Percentiles rank a stretch among this genome's conserved stretches.
Evolutionary conservation across 495 filamentous ascomycete genomes (phyloP).

Genomic region (Aspergillus incahuasiensis): DNA sequence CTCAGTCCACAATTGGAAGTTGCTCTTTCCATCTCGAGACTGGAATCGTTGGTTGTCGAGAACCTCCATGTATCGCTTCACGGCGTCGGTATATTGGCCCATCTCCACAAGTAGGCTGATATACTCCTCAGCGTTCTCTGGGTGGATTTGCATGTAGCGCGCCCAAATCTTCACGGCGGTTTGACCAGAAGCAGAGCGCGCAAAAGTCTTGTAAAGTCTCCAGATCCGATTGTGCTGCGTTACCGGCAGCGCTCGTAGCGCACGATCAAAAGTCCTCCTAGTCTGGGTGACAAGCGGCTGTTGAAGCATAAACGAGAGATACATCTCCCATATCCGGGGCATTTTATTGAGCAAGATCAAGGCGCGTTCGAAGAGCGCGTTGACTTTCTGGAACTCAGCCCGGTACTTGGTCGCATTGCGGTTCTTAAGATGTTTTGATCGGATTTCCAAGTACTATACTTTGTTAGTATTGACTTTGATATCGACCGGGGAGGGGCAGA

Average conservation of each 20-base stretch:
- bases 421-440: conserved; percentile 74
- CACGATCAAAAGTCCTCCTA: conserved; percentile 87
- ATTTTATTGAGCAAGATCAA: conserved; percentile 97
- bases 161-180: conserved; percentile 93
- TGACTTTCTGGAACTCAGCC: conserved; percentile 86
- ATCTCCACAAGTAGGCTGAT: conserved; percentile 81
- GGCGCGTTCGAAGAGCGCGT: conserved; percentile 90
- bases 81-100: conserved; percentile 84
- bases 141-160: conserved; percentile 96
- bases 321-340: conserved; percentile 98
- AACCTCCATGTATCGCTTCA: conserved; percentile 88
- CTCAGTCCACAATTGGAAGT: conserved; percentile 96
- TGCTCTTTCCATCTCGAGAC: conserved; percentile 89
- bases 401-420: conserved; percentile 80
- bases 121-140: conserved; percentile 92
- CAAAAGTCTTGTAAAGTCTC: conserved; percentile 87
- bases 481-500: conserved; percentile 1
- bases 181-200: conserved; percentile 84
- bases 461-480: conserved; percentile 10
- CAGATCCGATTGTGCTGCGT: conserved; percentile 98
- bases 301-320: conserved; percentile 81
- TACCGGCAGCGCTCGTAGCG: conserved; percentile 88
- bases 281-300: conserved; percentile 92
- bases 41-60: conserved; percentile 88
- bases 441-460: conserved; percentile 76